Evolutionary conservation across 768 basidiomycete genomes (phyloP), one percentile per base, ranked within the genome.

Genomic region (Lanmaoa rubissima): DNA sequence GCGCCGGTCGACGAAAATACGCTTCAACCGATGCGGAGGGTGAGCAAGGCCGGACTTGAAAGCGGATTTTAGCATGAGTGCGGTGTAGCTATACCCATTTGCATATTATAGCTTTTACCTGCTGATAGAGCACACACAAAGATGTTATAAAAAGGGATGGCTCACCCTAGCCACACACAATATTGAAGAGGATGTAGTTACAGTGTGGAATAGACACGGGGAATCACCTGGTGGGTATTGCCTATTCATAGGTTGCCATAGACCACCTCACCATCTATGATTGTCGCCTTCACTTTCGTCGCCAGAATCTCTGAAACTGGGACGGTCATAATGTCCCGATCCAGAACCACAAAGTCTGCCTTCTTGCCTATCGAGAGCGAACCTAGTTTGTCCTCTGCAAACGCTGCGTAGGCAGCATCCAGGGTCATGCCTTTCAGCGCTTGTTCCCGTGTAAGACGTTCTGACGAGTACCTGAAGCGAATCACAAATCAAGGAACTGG

Each of bases 11-110:
- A 95, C 66, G 88, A 92, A 72, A 87, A 76, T 42, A 96, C 94
- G 36, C 73, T 96, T 61, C 94, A 96, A 70, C 94, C 94, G 28
- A 80, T 90, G 79, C 76, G 94, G 58, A 78, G 94, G 60, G 94
- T 94, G 58, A 94, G 91, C 70, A 97, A 97, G 74, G 94, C 94
- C 6, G 94, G 94, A 34, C 73, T 97, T 60, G 94, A 97, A 76
- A 92, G 85, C 66, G 80, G 78, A 48, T n/a, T 54, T 24, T 24
- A 24, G 21, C 21, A 1, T 24, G 39, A 17, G 32, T n/a, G 16
- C 41, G 45, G 36, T 49, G 49, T 65, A 60, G 45, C n/a, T 55
- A 63, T 66, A 58, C 57, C 61, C 51, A 35, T 51, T 54, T 53
- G 56, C 47, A 56, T 60, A 54, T 50, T 34, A 47, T 53, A 55